A percentile compares a stretch with the other conserved stretches of the same genome.
phyloP scores from a whole-genome alignment of 257 asterid genomes.

The Cynanchum wilfordii region DNA sequence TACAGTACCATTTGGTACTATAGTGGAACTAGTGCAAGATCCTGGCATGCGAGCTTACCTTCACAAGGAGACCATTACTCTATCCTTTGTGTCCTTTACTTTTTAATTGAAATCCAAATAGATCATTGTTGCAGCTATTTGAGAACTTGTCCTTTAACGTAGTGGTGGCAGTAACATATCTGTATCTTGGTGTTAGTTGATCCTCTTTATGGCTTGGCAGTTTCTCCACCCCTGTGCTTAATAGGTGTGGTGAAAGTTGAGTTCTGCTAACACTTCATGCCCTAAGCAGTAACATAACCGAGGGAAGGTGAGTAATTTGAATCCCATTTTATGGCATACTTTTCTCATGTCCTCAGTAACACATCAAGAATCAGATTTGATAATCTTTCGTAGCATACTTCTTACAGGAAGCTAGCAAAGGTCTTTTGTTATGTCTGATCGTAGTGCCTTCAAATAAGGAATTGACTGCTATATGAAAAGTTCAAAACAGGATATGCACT shows the following conservation, averaged over 20 bases:
- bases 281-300: background rate
- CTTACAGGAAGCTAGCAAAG: background rate
- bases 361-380: background rate
- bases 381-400: background rate
- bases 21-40: background rate
- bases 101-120: background rate
- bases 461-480: background rate
- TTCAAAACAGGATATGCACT: constrained; percentile 1
- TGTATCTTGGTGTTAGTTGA: background rate
- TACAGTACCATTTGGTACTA: background rate
- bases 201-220: background rate
- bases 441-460: background rate
- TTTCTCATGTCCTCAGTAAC: background rate
- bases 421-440: background rate
- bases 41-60: background rate
- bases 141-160: background rate
- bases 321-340: background rate
- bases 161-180: background rate
- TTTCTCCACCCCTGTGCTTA: background rate
- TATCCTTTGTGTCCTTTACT: background rate
- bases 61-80: background rate
- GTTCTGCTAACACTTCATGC: background rate
- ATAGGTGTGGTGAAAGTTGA: background rate
- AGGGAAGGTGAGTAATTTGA: background rate
- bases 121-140: background rate